Base-by-base conservation (phyloP, 148 eudicot genomes). In the Rhododendron vialii region DNA sequence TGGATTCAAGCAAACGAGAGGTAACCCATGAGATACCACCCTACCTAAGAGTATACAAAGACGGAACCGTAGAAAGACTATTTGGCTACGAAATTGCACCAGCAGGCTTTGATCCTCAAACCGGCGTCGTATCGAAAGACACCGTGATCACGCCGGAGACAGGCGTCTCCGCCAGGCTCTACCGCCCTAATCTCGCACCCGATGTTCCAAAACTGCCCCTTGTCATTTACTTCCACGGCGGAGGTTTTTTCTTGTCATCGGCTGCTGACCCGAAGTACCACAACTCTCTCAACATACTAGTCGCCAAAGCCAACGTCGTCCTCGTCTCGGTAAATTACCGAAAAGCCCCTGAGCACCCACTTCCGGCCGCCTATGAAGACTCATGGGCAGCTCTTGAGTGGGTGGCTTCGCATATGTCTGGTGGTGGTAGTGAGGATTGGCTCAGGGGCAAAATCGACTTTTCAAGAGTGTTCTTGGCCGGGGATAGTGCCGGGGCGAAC, bases 291-390 rank as follows among this genome's bases (percentile, higher is more conserved):
- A 91, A 91, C 87, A 4, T 35, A 0, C 89, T 92, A 0, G 90
- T 86, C 45, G 69, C 82, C 22, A 81, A 87, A 14, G 88, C 93
- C 9, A 77, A 84, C 3, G 81, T 88, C 5, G 28, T 92, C 38
- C 26, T 86, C 0, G 85, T 92, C 30, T 92, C 95, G 0, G 90
- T 95, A 9, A 89, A 93, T 82, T 93, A 93, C 85, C 78, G 94
- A 35, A 11, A 67, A 7, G 93, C 92, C 13, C 96, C 96, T 0
- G 95, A 93, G 81, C 47, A 89, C 89, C 95, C 93, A 0, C 92
- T 93, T 38, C 96, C 96, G 1, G 86, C 92, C 1, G 92, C 93
- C 24, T 92, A 85, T 24, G 91, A 91, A 0, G 98, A 95, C 76
- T 91, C 94, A 0, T 93, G 93, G 92, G 92, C 81, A 0, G 93